phyloP scores from a whole-genome alignment of 2,329 filamentous ascomycete species.

The Epichloe sylvatica region DNA sequence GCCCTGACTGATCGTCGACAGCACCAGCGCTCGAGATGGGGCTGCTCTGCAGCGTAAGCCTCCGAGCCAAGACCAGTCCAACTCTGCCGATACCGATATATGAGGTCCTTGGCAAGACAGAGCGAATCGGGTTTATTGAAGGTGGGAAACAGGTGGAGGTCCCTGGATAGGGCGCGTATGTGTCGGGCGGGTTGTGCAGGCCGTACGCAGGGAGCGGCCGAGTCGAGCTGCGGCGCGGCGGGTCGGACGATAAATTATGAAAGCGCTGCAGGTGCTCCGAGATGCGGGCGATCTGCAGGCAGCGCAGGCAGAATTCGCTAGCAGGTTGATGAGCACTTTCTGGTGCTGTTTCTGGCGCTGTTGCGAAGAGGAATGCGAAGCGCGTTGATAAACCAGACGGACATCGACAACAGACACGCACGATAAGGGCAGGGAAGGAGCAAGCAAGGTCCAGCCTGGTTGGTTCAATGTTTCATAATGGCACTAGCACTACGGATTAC shows the following conservation, averaged over 20 bases:
- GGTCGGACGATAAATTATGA: not conserved
- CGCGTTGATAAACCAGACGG: no score
- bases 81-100: not conserved
- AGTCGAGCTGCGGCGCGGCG: not conserved
- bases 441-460: no score
- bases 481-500: no score
- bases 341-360: not conserved
- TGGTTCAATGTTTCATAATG: no score
- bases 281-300: not conserved
- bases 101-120: not conserved
- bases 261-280: no score
- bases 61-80: not conserved
- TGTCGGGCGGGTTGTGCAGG: not conserved
- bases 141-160: not conserved
- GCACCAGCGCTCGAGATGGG: not conserved
- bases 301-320: not conserved
- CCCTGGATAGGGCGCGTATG: not conserved
- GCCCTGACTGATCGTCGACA: not conserved
- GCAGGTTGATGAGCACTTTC: not conserved
- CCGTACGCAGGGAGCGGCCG: not conserved
- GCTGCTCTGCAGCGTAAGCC: not conserved
- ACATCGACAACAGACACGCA: no score
- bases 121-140: not conserved
- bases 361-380: not conserved
- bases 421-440: no score